Evolutionary conservation across 2,329 filamentous ascomycete genomes (phyloP).

Genomic region (Alternaria longipes): DNA sequence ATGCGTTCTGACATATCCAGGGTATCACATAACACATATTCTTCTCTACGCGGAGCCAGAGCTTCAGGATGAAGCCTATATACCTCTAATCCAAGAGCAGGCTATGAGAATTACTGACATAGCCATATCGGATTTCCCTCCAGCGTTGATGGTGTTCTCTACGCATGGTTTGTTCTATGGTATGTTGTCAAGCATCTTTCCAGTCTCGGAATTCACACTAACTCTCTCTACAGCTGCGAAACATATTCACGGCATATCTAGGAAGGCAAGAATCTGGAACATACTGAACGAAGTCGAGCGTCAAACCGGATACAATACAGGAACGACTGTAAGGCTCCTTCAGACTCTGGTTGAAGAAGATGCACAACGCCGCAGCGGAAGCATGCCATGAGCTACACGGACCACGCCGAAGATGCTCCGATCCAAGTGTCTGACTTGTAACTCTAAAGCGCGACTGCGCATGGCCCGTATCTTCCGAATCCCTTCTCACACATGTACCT

Average conservation of each 20-base stretch:
- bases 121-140: slow-evolving; percentile 46
- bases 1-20: slow-evolving; percentile 3
- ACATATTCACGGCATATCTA: slow-evolving; percentile 44
- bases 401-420: neutral
- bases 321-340: slow-evolving; percentile 37
- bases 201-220: slow-evolving; percentile 1
- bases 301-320: slow-evolving; percentile 44
- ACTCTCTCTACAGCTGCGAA: slow-evolving; percentile 39
- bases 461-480: neutral
- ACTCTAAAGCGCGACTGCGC: neutral
- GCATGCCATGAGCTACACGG: neutral
- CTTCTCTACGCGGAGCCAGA: slow-evolving; percentile 44
- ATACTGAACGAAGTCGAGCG: slow-evolving; percentile 43
- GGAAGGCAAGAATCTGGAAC: slow-evolving; percentile 47
- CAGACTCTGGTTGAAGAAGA: slow-evolving; percentile 37
- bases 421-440: neutral
- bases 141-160: slow-evolving; percentile 43
- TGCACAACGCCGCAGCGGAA: neutral
- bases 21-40: slow-evolving; percentile 46
- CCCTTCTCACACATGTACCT: neutral
- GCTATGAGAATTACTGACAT: slow-evolving; percentile 43
- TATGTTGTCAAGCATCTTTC: slow-evolving; percentile 12
- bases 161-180: slow-evolving; percentile 46
- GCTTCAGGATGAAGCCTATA: slow-evolving; percentile 38
- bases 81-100: slow-evolving; percentile 41